Evolutionary conservation across 768 basidiomycete genomes (phyloP).

Genomic region (Coprinopsis sp.): DNA sequence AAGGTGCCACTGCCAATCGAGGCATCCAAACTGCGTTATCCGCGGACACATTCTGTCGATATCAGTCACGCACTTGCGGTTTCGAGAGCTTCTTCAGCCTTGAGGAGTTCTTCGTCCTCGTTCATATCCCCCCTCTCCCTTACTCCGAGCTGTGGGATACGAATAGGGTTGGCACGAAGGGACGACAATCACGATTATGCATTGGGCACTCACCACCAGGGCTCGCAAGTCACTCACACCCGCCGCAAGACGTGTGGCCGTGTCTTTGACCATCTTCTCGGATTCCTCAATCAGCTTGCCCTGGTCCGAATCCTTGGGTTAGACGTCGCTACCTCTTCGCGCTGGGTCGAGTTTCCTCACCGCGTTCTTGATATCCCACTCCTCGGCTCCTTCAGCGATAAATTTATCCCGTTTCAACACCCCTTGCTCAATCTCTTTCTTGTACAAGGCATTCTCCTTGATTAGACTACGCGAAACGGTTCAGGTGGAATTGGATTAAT

Average conservation of each 20-base stretch:
- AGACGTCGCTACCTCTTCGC: neutral
- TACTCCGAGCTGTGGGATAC: constrained; percentile 32
- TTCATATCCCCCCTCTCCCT: constrained; percentile 39
- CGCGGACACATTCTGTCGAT: too few relatives aligned
- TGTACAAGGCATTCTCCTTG: constrained; percentile 68
- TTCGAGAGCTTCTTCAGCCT: constrained; percentile 57
- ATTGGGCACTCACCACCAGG: constrained; percentile 54
- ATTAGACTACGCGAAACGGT: constrained; percentile 56
- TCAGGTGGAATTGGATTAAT: too few relatives aligned
- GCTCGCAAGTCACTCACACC: constrained; percentile 60
- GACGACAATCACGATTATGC: neutral
- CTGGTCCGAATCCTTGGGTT: constrained; percentile 29
- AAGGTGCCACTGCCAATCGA: too few relatives aligned
- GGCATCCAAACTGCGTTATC: neutral
- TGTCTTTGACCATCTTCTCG: constrained; percentile 74
- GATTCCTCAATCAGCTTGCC: constrained; percentile 70
- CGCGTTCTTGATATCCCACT: constrained; percentile 74
- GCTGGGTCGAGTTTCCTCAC: constrained; percentile 30
- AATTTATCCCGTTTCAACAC: constrained; percentile 58
- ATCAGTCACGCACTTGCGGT: constrained; percentile 47
- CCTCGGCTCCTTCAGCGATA: constrained; percentile 55
- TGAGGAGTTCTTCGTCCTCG: constrained; percentile 41
- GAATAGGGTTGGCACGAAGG: constrained; percentile 13
- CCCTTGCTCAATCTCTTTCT: constrained; percentile 57
- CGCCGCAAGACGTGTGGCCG: constrained; percentile 53